Percentiles rank a stretch among this genome's conserved stretches.
phyloP scores from a whole-genome alignment of 192 early-diverging fungal species.

The Spinellus fusiger region DNA sequence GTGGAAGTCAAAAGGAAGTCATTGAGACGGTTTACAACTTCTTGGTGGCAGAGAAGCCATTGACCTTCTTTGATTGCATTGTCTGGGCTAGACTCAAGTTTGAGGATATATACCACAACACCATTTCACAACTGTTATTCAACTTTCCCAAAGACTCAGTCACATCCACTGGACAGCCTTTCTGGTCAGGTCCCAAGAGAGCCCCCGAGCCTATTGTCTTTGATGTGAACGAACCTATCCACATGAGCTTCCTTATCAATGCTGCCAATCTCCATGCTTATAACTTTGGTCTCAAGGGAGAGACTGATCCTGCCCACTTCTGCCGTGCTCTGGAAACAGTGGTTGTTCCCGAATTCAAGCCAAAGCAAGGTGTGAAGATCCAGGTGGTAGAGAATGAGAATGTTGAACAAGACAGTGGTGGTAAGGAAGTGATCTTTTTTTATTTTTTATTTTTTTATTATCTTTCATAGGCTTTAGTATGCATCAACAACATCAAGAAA shows the following conservation, averaged over 20 bases:
- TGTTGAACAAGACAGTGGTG: conserved; percentile 26
- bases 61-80: conserved; percentile 88
- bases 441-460: background rate
- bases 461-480: too few species aligned
- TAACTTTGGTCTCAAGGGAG: conserved; percentile 91
- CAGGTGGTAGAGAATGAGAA: conserved; percentile 89
- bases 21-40: conserved; percentile 70
- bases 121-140: conserved; percentile 90
- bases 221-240: conserved; percentile 62
- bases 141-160: conserved; percentile 94
- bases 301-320: conserved; percentile 69
- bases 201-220: conserved; percentile 82
- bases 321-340: conserved; percentile 50
- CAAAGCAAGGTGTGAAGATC: conserved; percentile 93
- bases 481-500: too few species aligned
- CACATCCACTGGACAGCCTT: conserved; percentile 82
- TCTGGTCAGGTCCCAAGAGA: conserved; percentile 98
- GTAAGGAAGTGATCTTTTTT: background rate
- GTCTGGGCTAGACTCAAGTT: conserved; percentile 89
- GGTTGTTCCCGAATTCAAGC: conserved; percentile 76
- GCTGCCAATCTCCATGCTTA: conserved; percentile 93
- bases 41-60: conserved; percentile 73
- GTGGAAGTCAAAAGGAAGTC: conserved; percentile 71
- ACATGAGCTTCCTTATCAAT: conserved; percentile 87
- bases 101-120: conserved; percentile 90